Evolutionary conservation across 2,329 filamentous ascomycete species (phyloP), one percentile per base, ranked within the genome.

Genomic region (Sphaerulina vaccinii): DNA sequence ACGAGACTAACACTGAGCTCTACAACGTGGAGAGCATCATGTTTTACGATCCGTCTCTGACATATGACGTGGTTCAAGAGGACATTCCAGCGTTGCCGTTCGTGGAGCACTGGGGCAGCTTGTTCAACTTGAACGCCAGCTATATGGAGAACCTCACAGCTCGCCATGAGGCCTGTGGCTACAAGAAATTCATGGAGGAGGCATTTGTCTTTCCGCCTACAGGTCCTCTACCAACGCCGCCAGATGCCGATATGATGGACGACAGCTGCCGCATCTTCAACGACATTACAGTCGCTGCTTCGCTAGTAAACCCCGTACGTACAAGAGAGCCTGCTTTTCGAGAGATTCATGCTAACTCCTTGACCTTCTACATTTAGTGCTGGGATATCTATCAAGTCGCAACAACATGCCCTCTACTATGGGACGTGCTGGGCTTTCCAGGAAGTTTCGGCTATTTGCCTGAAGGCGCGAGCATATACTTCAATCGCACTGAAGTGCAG

Each of bases 381-480:
- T 95, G 87, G 71, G 83, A 90, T 66, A 73, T 88, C 9, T 93
- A 92, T 70, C 81, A 87, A 44, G 79, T 92, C 11, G 81, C 81
- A 2, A 83, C 82, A 3, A 86, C 83, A 10, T 93, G 88, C 65
- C 88, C 88, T 0, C 59, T 84, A 2, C 73, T 81, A 1, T 88
- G 82, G 78, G 84, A 90, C 52, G 80, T 86, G 0, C 74, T 91
- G 2, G 82, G 82, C 13, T 85, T 86, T 69, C 84, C 86, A 0
- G 83, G 84, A n/a, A 77, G 78, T 2, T 74, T 83, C 49, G 67
- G 70, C 16, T 92, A 90, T 68, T 62, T 80, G 0, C 86, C 87
- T 0, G 73, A 71, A 0, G 86, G 85, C 1, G 76, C 82, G 0
- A 65, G 69, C 0, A 73, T 90, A 46, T 70, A 70, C 56, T 70